Evolutionary conservation across 441 rosid species (phyloP).

Genomic region (Dalechampia spathulata): DNA sequence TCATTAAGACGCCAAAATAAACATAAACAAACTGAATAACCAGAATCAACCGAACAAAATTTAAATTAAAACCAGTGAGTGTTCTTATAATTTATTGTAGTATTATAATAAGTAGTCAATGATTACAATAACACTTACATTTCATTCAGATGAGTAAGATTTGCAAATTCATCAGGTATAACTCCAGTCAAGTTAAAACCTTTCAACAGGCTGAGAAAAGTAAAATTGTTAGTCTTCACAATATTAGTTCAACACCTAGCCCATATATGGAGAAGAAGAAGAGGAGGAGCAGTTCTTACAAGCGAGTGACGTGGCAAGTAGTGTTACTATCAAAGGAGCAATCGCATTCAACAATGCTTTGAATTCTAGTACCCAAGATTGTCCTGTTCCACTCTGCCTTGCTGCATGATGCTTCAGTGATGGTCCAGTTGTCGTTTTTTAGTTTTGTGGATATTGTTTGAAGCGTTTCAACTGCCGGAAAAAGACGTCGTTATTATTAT

Average conservation of each 20-base stretch:
- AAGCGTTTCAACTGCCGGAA: conserved; percentile 57
- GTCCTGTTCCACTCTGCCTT: conserved; percentile 26
- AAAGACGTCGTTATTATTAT: too few species aligned
- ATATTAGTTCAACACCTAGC: background rate
- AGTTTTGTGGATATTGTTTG: conserved; percentile 37
- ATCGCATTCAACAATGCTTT: conserved; percentile 36
- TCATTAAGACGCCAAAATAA: too few species aligned
- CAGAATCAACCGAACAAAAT: too few species aligned
- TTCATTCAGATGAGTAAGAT: conserved; percentile 43
- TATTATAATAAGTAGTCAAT: too few species aligned
- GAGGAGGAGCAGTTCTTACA: too few species aligned
- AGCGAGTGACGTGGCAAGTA: conserved; percentile 49
- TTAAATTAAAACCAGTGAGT: too few species aligned
- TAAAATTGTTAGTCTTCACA: background rate
- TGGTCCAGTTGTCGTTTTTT: conserved; percentile 22
- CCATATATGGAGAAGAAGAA: background rate
- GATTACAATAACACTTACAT: too few species aligned
- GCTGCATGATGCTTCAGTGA: conserved; percentile 36
- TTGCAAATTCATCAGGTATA: conserved; percentile 52
- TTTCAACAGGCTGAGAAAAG: conserved; percentile 41
- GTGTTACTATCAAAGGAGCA: conserved; percentile 37
- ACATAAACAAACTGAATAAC: too few species aligned
- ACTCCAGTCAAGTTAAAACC: conserved; percentile 43
- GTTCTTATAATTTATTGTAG: too few species aligned
- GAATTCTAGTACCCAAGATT: background rate